These are phyloP conservation scores for Nepenthes gracilis DNA, from an alignment of 148 eudicot genomes.

Conservation along the genomic window DNA sequence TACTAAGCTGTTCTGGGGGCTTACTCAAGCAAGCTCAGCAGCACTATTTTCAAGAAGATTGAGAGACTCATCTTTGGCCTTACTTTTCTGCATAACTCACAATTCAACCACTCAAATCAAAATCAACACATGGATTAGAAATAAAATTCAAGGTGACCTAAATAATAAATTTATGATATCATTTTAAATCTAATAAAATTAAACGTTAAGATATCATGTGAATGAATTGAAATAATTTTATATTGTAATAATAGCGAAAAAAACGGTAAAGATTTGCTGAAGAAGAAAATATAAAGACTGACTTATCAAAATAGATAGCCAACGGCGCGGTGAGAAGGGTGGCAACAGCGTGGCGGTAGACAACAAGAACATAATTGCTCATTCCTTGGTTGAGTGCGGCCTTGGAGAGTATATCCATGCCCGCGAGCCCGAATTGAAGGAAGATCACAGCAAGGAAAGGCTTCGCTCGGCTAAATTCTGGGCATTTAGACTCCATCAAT, in stretches of 20 bases:
- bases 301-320: constrained; percentile 75
- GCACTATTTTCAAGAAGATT: constrained; percentile 40
- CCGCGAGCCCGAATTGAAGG: constrained; percentile 75
- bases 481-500: no score
- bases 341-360: constrained; percentile 89
- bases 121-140: neutral
- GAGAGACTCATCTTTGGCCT: constrained; percentile 74
- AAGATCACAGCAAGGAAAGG: constrained; percentile 60
- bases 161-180: no score
- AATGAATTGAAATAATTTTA: no score
- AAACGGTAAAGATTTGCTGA: neutral
- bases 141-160: neutral
- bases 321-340: constrained; percentile 66
- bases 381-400: constrained; percentile 74
- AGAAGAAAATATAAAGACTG: neutral
- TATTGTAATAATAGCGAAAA: no score
- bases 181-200: no score
- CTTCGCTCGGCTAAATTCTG: constrained; percentile 25
- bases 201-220: constrained; percentile 7
- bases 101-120: neutral
- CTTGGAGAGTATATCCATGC: constrained; percentile 86
- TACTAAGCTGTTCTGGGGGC: neutral
- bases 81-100: constrained; percentile 35
- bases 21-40: constrained; percentile 71
- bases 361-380: constrained; percentile 91